Percentiles rank a stretch among this genome's conserved stretches.
Evolutionary conservation across 495 filamentous ascomycete genomes (phyloP).

Genomic region (Parmelia sp.): DNA sequence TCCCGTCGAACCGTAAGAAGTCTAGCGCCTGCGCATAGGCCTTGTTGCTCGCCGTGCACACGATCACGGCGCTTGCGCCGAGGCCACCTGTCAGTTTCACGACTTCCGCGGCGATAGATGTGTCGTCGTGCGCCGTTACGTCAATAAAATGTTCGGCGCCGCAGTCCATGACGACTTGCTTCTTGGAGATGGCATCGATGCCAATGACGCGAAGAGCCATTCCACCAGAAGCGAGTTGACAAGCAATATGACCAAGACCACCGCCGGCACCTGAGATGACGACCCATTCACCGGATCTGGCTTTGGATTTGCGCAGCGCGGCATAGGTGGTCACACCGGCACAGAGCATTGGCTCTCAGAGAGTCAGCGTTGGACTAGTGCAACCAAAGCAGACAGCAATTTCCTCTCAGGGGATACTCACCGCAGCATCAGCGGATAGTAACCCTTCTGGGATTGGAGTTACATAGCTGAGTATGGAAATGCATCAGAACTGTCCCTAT

Average conservation of each 20-base stretch:
- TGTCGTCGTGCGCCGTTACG: constrained; percentile 49
- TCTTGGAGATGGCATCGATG: constrained; percentile 60
- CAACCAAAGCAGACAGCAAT: neutral
- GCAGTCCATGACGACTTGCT: constrained; percentile 48
- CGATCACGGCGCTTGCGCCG: constrained; percentile 58
- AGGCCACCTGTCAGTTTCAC: constrained; percentile 56
- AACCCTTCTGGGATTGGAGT: constrained; percentile 62
- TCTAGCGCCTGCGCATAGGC: constrained; percentile 56
- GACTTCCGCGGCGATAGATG: constrained; percentile 44
- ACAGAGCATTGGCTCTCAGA: constrained; percentile 50
- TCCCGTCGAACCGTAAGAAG: constrained; percentile 58
- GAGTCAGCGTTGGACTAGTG: neutral
- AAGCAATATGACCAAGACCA: constrained; percentile 45
- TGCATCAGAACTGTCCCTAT: neutral
- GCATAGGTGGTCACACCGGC: constrained; percentile 55
- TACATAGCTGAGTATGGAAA: constrained; percentile 41
- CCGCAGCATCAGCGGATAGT: constrained; percentile 50
- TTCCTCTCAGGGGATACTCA: neutral
- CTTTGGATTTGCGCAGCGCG: constrained; percentile 52
- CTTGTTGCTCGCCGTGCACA: constrained; percentile 57
- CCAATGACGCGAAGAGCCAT: constrained; percentile 65
- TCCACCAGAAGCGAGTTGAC: constrained; percentile 49
- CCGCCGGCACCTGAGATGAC: constrained; percentile 63
- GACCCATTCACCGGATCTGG: constrained; percentile 55
- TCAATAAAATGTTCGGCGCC: constrained; percentile 68